Base-by-base conservation (phyloP, 2,329 filamentous ascomycete species). In the Penicillium sp. region DNA sequence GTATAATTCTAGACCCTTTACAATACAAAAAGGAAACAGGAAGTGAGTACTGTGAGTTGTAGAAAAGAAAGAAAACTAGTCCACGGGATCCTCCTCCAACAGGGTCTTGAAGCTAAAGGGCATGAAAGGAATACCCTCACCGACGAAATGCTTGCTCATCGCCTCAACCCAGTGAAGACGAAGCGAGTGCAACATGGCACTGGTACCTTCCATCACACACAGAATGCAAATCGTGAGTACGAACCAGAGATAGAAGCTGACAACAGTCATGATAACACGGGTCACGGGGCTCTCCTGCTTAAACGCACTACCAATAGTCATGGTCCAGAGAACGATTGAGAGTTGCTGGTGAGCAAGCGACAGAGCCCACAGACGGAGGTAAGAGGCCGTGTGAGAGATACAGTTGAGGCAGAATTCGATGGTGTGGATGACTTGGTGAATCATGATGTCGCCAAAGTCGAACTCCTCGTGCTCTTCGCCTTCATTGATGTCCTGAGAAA, bases 321-420 rank as follows among this genome's bases (percentile, higher is more conserved):
- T 99, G 67, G 84, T 84, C 94, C 94, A 99, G 45, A 99, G 84
- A 61, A 99, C 94, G 62, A 92, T 88, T 46, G 91, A 96, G 58
- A 99, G 87, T 82, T 97, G 94, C 75, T 99, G 94, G 81, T 99
- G 94, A 31, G 94, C 94, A 57, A 99, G 87, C 2, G 94, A 99
- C 66, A 99, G 77, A 31, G 94, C 94, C 94, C 94, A 99, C 42
- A 99, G 89, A 81, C 94, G 94, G 45, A 99, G 88, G 77, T 99
- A 99, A 1, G 94, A 99, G 5, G 94, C 94, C 5, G 95, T 99
- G 78, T 99, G 94, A 30, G 94, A 99, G 61, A 99, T 93, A 75
- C 93, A 97, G 82, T 99, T 99, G 67, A 99, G 83, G 73, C 94
- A 99, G 80, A 99, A 99, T 82, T 99, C 91, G 69, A 97, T 97